Percentiles rank a stretch among this genome's conserved stretches.
Evolutionary conservation across 2,329 filamentous ascomycete species (phyloP).

Genomic region (Aspergillus pseudonomiae): DNA sequence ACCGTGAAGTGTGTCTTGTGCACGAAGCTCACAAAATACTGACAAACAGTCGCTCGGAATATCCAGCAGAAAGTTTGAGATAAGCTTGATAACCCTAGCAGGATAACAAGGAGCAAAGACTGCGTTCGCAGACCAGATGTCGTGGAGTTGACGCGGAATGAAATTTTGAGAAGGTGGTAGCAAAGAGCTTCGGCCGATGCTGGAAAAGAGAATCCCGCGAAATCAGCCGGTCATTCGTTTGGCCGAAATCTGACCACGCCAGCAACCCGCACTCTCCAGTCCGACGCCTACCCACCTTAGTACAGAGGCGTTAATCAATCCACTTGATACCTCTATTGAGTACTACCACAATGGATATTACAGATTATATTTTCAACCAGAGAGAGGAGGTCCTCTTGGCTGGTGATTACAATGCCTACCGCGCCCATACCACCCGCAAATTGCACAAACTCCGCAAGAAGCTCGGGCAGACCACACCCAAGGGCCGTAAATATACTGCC

Average conservation of each 20-base stretch:
- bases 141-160: constrained; percentile 16
- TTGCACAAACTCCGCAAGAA: constrained; percentile 83
- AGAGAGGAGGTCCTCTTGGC: constrained; percentile 83
- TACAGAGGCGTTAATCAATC: constrained; percentile 4
- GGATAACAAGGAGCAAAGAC: neutral
- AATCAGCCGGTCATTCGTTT: constrained; percentile 35
- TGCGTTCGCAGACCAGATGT: constrained; percentile 4
- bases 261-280: constrained; percentile 23
- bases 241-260: constrained; percentile 35
- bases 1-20: constrained; percentile 13
- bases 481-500: constrained; percentile 80
- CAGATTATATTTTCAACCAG: constrained; percentile 75
- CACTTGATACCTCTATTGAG: neutral
- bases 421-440: constrained; percentile 75
- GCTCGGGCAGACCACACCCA: constrained; percentile 79
- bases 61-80: neutral
- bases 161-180: constrained; percentile 22
- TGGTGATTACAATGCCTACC: constrained; percentile 86
- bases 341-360: constrained; percentile 77
- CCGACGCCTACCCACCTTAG: constrained; percentile 21
- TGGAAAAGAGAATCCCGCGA: constrained; percentile 30
- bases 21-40: constrained; percentile 14
- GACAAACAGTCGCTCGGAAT: neutral
- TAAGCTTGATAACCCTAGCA: neutral
- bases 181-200: constrained; percentile 25